A percentile compares a stretch with the other conserved stretches of the same genome.
These are phyloP conservation scores for Bacterosira constricta DNA, from an alignment of 108 stramenopile genomes.

Conservation along the genomic window DNA sequence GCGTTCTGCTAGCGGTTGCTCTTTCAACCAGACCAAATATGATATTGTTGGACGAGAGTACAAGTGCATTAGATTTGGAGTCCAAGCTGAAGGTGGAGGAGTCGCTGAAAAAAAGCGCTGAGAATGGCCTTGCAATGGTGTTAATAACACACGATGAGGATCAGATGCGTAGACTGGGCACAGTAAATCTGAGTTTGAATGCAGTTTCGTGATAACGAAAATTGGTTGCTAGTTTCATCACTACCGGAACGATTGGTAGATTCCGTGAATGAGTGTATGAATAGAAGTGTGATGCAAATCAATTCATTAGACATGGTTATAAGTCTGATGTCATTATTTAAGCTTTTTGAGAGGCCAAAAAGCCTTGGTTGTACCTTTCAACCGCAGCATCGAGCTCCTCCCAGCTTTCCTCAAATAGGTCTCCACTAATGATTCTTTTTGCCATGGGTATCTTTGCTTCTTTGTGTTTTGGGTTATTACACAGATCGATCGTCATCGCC, in stretches of 20 bases:
- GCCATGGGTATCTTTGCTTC: slow-evolving; percentile 99
- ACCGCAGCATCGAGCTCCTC: slow-evolving; percentile 97
- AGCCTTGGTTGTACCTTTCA: slow-evolving; percentile 26
- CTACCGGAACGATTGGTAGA: too few relatives aligned
- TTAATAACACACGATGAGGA: neutral
- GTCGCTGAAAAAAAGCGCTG: neutral
- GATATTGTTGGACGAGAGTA: slow-evolving; percentile 74
- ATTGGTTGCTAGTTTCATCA: neutral
- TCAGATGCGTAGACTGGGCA: neutral
- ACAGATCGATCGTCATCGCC: slow-evolving; percentile 99
- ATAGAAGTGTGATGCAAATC: too few relatives aligned
- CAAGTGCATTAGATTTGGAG: slow-evolving; percentile 58
- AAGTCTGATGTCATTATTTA: neutral
- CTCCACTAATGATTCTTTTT: slow-evolving; percentile 92
- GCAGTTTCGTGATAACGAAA: neutral
- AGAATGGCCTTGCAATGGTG: neutral
- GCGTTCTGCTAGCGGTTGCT: slow-evolving; percentile 63
- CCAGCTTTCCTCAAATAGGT: slow-evolving; percentile 97
- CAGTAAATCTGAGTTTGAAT: neutral
- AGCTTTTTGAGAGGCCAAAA: slow-evolving; percentile 20
- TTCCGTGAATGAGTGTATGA: too few relatives aligned
- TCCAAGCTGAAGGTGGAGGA: slow-evolving; percentile 52
- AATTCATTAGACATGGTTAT: too few relatives aligned
- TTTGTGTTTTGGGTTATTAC: slow-evolving; percentile 99
- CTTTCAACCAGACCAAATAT: slow-evolving; percentile 56